These are phyloP conservation scores for Dichotomocladium elegans DNA, from an alignment of 371 early-diverging fungal genomes.

Conservation along the genomic window DNA sequence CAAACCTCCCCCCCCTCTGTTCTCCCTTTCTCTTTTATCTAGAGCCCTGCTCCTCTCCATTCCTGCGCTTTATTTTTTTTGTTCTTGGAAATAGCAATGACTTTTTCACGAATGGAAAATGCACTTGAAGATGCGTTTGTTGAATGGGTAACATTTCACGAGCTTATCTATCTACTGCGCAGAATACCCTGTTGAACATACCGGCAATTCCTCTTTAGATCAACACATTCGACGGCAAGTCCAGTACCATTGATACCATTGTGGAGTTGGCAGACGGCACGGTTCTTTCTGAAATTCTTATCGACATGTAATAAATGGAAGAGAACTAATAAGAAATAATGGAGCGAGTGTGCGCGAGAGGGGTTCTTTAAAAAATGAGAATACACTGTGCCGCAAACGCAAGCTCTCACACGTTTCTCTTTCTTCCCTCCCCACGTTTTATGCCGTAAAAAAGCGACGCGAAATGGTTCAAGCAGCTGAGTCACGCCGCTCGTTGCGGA, in stretches of 20 bases:
- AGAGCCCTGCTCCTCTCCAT: too few species aligned
- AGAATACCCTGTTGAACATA: neutral
- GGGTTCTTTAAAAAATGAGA: neutral
- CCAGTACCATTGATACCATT: conserved; percentile 57
- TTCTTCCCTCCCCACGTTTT: neutral
- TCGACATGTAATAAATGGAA: conserved; percentile 69
- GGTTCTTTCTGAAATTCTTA: conserved; percentile 74
- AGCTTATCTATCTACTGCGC: too few species aligned
- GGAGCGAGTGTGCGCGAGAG: neutral
- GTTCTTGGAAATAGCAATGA: too few species aligned
- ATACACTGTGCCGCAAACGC: neutral
- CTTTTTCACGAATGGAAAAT: conserved; percentile 45
- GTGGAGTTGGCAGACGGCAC: conserved; percentile 80
- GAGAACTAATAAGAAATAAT: too few species aligned
- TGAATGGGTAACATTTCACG: conserved; percentile 53
- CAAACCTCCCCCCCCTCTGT: neutral
- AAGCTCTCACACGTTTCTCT: neutral
- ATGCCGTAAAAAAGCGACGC: too few species aligned
- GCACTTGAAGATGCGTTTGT: conserved; percentile 50
- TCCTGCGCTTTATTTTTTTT: too few species aligned
- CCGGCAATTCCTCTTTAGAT: too few species aligned
- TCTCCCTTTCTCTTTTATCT: too few species aligned
- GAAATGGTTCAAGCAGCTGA: conserved; percentile 80
- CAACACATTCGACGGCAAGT: conserved; percentile 67
- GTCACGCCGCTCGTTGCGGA: conserved; percentile 13